Evolutionary conservation across 305 asterid species (phyloP).

Genomic region (Petunia hybrid): DNA sequence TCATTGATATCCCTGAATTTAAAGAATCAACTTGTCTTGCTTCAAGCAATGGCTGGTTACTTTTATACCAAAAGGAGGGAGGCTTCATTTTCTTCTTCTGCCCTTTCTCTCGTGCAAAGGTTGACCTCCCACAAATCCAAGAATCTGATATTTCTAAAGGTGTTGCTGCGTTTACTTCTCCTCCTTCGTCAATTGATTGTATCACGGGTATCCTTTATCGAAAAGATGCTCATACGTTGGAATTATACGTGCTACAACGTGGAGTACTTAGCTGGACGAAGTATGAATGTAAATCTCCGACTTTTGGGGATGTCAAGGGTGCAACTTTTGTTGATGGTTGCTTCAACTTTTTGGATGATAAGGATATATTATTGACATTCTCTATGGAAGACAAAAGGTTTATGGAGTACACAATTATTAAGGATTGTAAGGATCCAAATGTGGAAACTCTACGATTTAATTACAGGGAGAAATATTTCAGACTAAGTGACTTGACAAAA

Average conservation of each 20-base stretch:
- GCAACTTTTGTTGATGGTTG: constrained; percentile 25
- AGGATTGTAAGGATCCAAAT: background rate
- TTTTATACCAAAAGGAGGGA: constrained; percentile 23
- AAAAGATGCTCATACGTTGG: background rate
- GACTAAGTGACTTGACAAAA: background rate
- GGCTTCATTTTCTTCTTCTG: constrained; percentile 45
- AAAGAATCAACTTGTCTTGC: constrained; percentile 41
- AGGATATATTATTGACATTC: constrained; percentile 12
- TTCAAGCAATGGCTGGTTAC: constrained; percentile 47
- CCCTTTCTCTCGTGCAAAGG: constrained; percentile 44
- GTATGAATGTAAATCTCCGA: background rate
- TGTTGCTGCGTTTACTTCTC: constrained; percentile 37
- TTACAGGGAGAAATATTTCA: background rate
- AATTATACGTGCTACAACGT: constrained; percentile 30
- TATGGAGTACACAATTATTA: background rate
- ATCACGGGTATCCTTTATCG: constrained; percentile 15
- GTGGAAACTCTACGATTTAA: background rate
- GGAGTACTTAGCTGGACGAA: constrained; percentile 34
- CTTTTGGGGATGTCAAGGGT: constrained; percentile 19
- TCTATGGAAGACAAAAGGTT: background rate
- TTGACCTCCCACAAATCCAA: constrained; percentile 40
- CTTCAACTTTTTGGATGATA: constrained; percentile 33
- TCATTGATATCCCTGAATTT: constrained; percentile 41
- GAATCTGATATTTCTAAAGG: constrained; percentile 32
- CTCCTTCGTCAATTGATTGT: constrained; percentile 41